Percentiles rank a stretch among this genome's conserved stretches.
These are phyloP conservation scores for Leptographium procerum DNA, from an alignment of 2,329 filamentous ascomycete genomes.

Conservation along the genomic window DNA sequence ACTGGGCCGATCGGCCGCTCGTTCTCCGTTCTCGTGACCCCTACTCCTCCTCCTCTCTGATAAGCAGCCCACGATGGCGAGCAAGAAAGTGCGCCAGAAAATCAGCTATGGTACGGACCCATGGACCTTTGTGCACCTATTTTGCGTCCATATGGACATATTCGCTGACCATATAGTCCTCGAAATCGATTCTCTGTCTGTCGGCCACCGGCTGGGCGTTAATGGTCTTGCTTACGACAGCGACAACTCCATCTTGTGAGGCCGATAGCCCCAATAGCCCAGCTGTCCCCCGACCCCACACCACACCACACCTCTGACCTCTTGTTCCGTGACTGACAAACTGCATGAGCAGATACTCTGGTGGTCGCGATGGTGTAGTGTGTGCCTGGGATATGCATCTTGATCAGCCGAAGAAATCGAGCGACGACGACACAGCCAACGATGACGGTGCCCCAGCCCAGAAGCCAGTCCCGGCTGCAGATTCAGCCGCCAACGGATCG, in stretches of 20 bases:
- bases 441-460: conserved; percentile 6
- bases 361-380: conserved; percentile 86
- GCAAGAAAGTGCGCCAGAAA: conserved; percentile 52
- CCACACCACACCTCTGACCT: conserved; percentile 5
- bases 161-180: conserved; percentile 32
- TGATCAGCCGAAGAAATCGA: conserved; percentile 32
- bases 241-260: conserved; percentile 76
- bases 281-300: not conserved
- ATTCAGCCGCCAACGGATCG: conserved; percentile 9
- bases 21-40: not conserved
- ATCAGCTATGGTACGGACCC: conserved; percentile 48
- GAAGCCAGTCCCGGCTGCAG: conserved; percentile 16
- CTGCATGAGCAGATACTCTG: conserved; percentile 62
- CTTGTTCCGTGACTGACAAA: not conserved
- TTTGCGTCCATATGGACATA: not conserved
- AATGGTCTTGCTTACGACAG: conserved; percentile 86
- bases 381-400: conserved; percentile 90
- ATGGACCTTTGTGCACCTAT: not conserved
- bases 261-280: not conserved
- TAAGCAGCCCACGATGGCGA: conserved; percentile 34
- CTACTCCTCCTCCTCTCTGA: not conserved
- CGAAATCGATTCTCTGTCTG: conserved; percentile 44
- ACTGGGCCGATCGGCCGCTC: not conserved
- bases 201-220: conserved; percentile 85
- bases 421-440: not conserved